phyloP scores from a whole-genome alignment of 2,329 filamentous ascomycete species.

The Coniochaeta pulveracea region DNA sequence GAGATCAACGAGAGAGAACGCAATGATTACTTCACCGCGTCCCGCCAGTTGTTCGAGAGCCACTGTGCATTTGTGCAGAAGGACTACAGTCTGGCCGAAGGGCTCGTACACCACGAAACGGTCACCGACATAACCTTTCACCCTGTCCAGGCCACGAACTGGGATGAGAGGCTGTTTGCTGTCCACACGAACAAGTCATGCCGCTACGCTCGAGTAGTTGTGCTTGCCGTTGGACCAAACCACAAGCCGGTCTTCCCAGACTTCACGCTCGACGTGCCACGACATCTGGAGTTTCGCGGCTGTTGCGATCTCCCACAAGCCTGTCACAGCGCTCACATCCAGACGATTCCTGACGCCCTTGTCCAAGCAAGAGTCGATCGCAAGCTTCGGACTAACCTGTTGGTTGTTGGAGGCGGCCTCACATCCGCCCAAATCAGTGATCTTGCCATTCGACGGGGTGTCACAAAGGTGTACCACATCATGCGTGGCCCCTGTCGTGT shows the following conservation, averaged over 20 bases:
- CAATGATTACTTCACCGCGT: slow-evolving; percentile 60
- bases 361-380: slow-evolving; percentile 41
- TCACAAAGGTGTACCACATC: slow-evolving; percentile 57
- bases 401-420: slow-evolving; percentile 65
- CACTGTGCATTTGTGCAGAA: slow-evolving; percentile 47
- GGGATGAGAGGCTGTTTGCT: slow-evolving; percentile 50
- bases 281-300: slow-evolving; percentile 5
- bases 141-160: slow-evolving; percentile 28
- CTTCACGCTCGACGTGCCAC: slow-evolving; percentile 1
- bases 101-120: slow-evolving; percentile 46
- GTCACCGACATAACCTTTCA: slow-evolving; percentile 52
- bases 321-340: slow-evolving; percentile 56
- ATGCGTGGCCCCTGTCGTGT: slow-evolving; percentile 50
- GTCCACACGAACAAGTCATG: slow-evolving; percentile 42
- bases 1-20: slow-evolving; percentile 55
- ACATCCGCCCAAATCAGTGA: slow-evolving; percentile 67
- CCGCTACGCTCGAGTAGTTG: slow-evolving; percentile 50
- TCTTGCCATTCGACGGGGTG: slow-evolving; percentile 50
- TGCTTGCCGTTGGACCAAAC: slow-evolving; percentile 60
- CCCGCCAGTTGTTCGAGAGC: slow-evolving; percentile 46
- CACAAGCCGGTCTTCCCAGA: slow-evolving; percentile 1
- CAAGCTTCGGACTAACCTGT: slow-evolving; percentile 43
- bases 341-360: slow-evolving; percentile 40
- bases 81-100: slow-evolving; percentile 45
- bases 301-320: slow-evolving; percentile 23